Conservation (phyloP, 1,284 basidiomycete species). For the Limonomyces culmigenus region DNA sequence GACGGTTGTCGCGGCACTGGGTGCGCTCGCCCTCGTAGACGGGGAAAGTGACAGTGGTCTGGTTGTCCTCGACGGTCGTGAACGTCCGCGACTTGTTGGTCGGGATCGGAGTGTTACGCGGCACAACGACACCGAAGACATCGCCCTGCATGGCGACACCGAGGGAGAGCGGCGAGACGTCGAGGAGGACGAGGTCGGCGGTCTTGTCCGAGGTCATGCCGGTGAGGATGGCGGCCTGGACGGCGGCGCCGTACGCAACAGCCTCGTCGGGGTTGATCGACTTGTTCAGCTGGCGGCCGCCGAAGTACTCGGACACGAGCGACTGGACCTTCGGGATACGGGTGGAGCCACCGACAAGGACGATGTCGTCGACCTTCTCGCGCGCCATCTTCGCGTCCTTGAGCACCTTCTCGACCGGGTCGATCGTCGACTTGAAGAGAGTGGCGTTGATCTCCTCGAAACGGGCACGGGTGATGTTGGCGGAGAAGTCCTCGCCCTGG, state of each 20-base stretch:
- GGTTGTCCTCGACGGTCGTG: conserved; percentile 94
- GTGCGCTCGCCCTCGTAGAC: conserved; percentile 98
- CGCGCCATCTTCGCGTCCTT: conserved; percentile 85
- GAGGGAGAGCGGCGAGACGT: conserved; percentile 89
- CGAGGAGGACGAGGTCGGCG: conserved; percentile 89
- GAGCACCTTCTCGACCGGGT: conserved; percentile 97
- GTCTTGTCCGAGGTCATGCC: conserved; percentile 88
- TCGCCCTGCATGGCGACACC: conserved; percentile 95
- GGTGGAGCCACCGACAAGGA: conserved; percentile 96
- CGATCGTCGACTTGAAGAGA: conserved; percentile 80
- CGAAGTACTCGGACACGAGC: conserved; percentile 80
- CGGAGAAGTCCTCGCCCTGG: conserved; percentile 96
- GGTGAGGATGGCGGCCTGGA: conserved; percentile 93
- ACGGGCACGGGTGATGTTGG: conserved; percentile 67
- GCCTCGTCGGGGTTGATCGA: conserved; percentile 97
- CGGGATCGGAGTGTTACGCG: conserved; percentile 96
- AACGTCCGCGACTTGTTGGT: conserved; percentile 99
- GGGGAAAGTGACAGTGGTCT: conserved; percentile 94
- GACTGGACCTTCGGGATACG: conserved; percentile 94
- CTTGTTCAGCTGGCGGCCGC: conserved; percentile 92
- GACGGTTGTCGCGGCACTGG: conserved; percentile 93
- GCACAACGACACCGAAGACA: conserved; percentile 95
- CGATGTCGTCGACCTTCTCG: conserved; percentile 88
- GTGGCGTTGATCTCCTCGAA: conserved; percentile 78
- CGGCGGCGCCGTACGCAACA: conserved; percentile 92